Base-by-base conservation (phyloP, 257 asterid genomes). In the Ehretia macrophylla region DNA sequence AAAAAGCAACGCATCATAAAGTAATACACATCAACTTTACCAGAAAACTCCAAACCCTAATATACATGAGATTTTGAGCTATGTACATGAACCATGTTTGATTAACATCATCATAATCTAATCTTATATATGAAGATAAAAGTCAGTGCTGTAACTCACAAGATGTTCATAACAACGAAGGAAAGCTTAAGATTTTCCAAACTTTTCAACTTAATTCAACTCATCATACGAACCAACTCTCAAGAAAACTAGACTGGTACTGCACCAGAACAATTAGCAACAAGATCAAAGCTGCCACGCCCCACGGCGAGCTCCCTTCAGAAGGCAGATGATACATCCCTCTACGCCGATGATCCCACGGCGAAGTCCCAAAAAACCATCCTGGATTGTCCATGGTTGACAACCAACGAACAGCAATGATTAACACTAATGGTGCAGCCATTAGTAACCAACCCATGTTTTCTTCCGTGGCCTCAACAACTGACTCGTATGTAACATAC, bases 241-340 rank as follows among this genome's bases (percentile, higher is more conserved):
- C 96, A 59, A 85, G 96, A 74, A 91, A 85, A 55, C 49, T 38
- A 32, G 95, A 82, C 75, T 83, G 96, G 47, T 32, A 91, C 70
- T 87, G 92, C 59, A 85, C 52, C 77, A 91, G 40, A 16, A 91
- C 79, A 35, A 91, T 80, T 48, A 91, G 19, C 82, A 91, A 51
- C 60, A 91, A 16, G 63, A 91, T 87, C 77, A 83, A 27, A 40
- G 94, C 94, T 14, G 87, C 87, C 75, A 85, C 96, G 8, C 87
- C 95, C 98, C 95, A 86, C 18, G 93, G 98, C 55, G 95, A 85
- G 58, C 81, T 66, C 14, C 93, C 95, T 51, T 77, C 85, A n/a
- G 83, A 56, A 57, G 68, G 39, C 61, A 10, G 12, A 51, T 8
- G 47, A 62, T 63, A 68, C 55, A 42, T 51, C 66, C 56, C 61